These are phyloP conservation scores for Paramecium sonneborni DNA, from an alignment of 73 alveolate genomes.

Conservation along the genomic window DNA sequence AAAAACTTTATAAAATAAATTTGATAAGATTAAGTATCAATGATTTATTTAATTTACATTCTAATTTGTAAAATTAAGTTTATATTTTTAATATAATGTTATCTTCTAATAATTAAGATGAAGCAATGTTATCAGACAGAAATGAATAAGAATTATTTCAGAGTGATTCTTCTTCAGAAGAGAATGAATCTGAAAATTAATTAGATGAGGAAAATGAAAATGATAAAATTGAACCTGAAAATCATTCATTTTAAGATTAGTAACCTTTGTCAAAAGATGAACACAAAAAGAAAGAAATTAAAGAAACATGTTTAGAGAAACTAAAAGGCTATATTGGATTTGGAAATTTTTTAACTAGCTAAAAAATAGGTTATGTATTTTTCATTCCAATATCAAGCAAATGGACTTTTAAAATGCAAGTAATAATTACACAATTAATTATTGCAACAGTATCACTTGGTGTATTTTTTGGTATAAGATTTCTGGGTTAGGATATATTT, in stretches of 20 bases:
- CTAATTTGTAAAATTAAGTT: not conserved
- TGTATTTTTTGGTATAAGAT: conserved; percentile 44
- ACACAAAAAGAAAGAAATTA: not conserved
- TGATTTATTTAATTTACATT: not conserved
- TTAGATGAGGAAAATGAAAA: conserved; percentile 19
- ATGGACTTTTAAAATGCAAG: conserved; percentile 57
- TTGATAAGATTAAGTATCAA: not conserved
- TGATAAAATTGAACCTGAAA: not conserved
- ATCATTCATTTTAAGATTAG: not conserved
- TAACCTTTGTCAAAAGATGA: conserved; percentile 9
- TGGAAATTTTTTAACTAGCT: conserved; percentile 34
- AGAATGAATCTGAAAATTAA: not conserved
- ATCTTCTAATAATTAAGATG: conserved; percentile 29
- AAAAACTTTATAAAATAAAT: too few relatives aligned
- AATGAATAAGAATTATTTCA: conserved; percentile 10
- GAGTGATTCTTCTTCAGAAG: conserved; percentile 8
- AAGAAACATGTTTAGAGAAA: conserved; percentile 48
- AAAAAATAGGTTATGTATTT: conserved; percentile 9
- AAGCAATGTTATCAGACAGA: conserved; percentile 48
- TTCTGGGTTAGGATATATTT: conserved; percentile 6
- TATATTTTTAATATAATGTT: not conserved
- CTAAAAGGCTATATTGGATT: conserved; percentile 41
- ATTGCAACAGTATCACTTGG: conserved; percentile 9
- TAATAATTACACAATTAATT: conserved; percentile 18
- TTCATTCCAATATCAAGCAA: conserved; percentile 43